Evolutionary conservation across 176 grass and related monocot genomes (phyloP), one percentile per base, ranked within the genome.

Genomic region (Musa schizocarpa): DNA sequence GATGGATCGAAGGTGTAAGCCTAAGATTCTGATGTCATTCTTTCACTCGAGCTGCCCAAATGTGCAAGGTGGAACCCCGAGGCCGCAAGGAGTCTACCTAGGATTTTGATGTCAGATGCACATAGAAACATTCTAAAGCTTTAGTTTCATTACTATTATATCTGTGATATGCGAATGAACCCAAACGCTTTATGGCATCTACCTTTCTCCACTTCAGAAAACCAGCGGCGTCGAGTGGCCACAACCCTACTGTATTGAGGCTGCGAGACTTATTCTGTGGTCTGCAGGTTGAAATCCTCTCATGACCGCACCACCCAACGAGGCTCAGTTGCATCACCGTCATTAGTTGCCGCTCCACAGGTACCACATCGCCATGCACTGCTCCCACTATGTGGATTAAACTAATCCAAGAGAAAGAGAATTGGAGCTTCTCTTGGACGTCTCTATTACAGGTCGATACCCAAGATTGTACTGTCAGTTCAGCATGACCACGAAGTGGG

Each of bases 221-320:
- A 52, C 9, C 68, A 70, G 68, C 48, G 68, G 68, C 68, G 63
- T 65, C 22, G 63, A 21, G 63, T 43, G 34, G 34, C 34, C 34
- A 43, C 34, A 43, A 43, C 34, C 34, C 4, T 6, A 5, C 34
- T 43, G 34, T 43, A 43, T 43, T 6, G 4, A 43, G 34, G 34
- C 34, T 43, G 3, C 34, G 34, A 43, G 34, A 43, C 34, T 27
- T 6, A 43, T 43, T 43, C 34, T 70, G 68, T 70, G 34, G 13
- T 50, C 43, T 70, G 43, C 68, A 70, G 68, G 43, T 70, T 70
- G 68, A 50, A 69, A 51, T 70, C 68, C 68, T 70, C 17, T 3
- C 43, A 70, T 70, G 68, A 70, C 50, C 43, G 68, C 48, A 70
- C 68, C 68, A 70, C 34, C 34, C 19, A 5, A 43, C 3, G 34